Base-by-base conservation (phyloP, 2,329 filamentous ascomycete genomes). In the Bisporella sp. region DNA sequence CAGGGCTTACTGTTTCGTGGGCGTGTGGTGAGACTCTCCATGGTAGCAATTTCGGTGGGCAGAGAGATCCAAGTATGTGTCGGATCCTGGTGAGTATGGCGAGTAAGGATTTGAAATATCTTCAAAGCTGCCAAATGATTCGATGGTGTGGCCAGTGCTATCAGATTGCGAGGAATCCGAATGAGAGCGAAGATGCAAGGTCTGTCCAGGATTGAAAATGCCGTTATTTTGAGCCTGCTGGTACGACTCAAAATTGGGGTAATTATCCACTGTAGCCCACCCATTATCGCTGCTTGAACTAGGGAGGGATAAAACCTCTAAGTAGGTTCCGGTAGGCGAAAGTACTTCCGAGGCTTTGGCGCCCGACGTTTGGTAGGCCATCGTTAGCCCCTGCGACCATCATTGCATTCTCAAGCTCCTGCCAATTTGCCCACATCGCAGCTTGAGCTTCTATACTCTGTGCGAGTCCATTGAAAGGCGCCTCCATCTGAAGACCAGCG, bases 141-240 rank as follows among this genome's bases (percentile, higher is more conserved):
- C 64, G 21, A 65, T 58, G 30, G 85, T 65, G 64, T 84, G 73
- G 67, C 78, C 74, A 67, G 81, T 68, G 60, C 83, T 81, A 33
- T 91, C 85, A 1, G 87, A 84, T 58, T 84, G 80, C 1, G 87
- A 93, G 2, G 89, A 93, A 62, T 95, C 89, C 4, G 91, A 96
- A 61, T 86, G 84, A 49, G 85, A 91, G 59, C 91, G 82, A 63
- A 95, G 78, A 71, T 96, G 92, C 47, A 97, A 74, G 1, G 90
- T 95, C 71, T 96, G 87, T 55, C 85, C 82, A 2, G 92, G 92
- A 69, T 96, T 96, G 75, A 95, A 95, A 63, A 96, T 91, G 8
- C 8, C 35, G 8, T 37, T 8, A 47, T 79, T 78, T 49, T 45
- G 42, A 11, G 84, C 74, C 43, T 78, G 74, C 59, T 77, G 76